A percentile compares a stretch with the other conserved stretches of the same genome.
These are phyloP conservation scores for Colletotrichum navitas DNA, from an alignment of 2,329 filamentous ascomycete genomes.

Conservation along the genomic window DNA sequence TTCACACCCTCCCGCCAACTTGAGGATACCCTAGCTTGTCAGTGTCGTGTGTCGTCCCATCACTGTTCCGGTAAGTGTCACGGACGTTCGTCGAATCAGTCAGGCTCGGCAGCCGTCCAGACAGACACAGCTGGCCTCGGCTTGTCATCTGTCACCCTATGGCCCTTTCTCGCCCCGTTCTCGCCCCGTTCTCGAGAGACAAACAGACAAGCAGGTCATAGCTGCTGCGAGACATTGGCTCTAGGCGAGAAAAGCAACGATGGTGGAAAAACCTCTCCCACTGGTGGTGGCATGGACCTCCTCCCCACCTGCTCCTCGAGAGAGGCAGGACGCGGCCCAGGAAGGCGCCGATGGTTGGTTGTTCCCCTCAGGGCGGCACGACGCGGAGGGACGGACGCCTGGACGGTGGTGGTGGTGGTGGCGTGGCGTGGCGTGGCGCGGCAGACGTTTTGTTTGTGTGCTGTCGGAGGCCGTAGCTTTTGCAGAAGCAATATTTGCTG, in stretches of 20 bases:
- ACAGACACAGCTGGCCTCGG: neutral
- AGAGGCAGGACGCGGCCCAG: neutral
- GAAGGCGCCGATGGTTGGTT: neutral
- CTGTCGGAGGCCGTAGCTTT: slow-evolving; percentile 5
- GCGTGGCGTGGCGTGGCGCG: neutral
- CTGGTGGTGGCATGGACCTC: neutral
- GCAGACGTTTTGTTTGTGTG: neutral
- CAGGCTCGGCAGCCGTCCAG: slow-evolving; percentile 11
- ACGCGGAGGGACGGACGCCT: slow-evolving; percentile 3
- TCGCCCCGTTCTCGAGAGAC: neutral
- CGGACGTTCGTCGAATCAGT: slow-evolving; percentile 37
- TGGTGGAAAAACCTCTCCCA: neutral
- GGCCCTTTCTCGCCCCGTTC: neutral
- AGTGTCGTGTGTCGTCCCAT: slow-evolving; percentile 32
- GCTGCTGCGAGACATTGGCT: slow-evolving; percentile 33
- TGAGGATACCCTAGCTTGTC: slow-evolving; percentile 39
- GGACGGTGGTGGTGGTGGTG: neutral
- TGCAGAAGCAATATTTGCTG: slow-evolving; percentile 31
- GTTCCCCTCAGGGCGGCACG: neutral
- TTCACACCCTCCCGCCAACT: neutral
- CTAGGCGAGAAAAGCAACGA: slow-evolving; percentile 34
- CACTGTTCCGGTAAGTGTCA: slow-evolving; percentile 20
- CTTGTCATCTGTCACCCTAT: slow-evolving; percentile 5
- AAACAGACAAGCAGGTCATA: slow-evolving; percentile 19
- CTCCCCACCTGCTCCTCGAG: neutral